Conservation (phyloP, 345 rosid genomes). For the Citrus sinensis region DNA sequence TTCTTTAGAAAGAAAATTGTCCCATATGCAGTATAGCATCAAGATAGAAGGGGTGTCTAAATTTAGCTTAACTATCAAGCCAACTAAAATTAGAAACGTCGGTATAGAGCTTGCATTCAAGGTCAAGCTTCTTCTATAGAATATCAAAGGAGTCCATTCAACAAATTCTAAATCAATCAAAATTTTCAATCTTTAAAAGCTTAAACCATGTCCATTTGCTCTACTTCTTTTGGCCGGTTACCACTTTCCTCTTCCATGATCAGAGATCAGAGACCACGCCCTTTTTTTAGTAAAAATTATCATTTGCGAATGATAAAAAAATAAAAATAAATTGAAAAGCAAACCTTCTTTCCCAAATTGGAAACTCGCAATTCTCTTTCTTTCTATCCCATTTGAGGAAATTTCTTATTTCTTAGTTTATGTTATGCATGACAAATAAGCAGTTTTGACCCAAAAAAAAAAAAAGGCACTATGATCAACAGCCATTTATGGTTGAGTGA, state of each 20-base stretch:
- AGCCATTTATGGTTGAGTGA: neutral
- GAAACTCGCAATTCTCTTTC: slow-evolving; percentile 1
- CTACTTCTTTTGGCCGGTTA: neutral
- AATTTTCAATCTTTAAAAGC: neutral
- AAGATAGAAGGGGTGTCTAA: too few relatives aligned
- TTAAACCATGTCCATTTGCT: neutral
- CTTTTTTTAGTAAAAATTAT: slow-evolving; percentile 3
- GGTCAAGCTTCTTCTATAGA: neutral
- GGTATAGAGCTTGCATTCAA: neutral
- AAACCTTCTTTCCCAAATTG: neutral
- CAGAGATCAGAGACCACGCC: neutral
- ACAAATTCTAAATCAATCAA: neutral
- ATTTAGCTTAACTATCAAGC: neutral
- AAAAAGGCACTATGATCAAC: neutral
- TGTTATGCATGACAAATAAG: neutral
- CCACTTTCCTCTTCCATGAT: neutral
- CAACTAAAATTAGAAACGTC: slow-evolving; percentile 3
- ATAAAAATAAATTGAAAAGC: neutral
- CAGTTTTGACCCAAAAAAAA: neutral
- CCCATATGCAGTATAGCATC: too few relatives aligned
- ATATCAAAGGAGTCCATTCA: neutral
- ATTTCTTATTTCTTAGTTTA: neutral
- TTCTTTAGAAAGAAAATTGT: too few relatives aligned
- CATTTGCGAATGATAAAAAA: neutral
- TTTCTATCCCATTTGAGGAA: neutral